These are phyloP conservation scores for Pleodorina starrii DNA, from an alignment of 139 green algal genomes.

Conservation along the genomic window DNA sequence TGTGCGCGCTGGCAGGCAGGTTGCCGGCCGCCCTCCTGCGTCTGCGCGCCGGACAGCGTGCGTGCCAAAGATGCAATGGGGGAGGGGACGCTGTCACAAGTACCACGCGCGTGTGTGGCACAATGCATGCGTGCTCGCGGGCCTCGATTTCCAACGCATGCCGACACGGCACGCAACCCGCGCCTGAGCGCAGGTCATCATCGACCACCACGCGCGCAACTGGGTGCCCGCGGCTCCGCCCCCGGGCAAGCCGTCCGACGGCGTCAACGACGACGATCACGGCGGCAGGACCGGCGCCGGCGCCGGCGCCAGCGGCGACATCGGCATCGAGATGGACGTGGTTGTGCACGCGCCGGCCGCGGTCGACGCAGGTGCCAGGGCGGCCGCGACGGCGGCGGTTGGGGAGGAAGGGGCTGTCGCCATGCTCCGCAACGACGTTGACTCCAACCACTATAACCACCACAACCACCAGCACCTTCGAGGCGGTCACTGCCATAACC, in stretches of 20 bases:
- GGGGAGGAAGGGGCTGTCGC: neutral
- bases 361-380: neutral
- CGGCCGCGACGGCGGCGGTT: neutral
- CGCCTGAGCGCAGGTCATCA: conserved; percentile 50
- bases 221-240: neutral
- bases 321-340: neutral
- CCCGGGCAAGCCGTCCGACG: neutral
- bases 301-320: neutral
- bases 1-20: too few species aligned
- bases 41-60: too few species aligned
- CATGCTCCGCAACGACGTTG: neutral
- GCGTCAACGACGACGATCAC: neutral
- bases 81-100: too few species aligned
- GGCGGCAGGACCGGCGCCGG: neutral
- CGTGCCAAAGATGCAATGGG: too few species aligned
- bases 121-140: too few species aligned
- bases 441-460: neutral
- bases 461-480: neutral
- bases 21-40: too few species aligned
- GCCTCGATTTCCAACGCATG: neutral
- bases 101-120: too few species aligned
- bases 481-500: neutral
- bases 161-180: neutral
- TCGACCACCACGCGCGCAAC: conserved; percentile 40
- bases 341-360: neutral